These are phyloP conservation scores for Ophiostoma sp. DNA, from an alignment of 2,329 filamentous ascomycete genomes.

Conservation along the genomic window DNA sequence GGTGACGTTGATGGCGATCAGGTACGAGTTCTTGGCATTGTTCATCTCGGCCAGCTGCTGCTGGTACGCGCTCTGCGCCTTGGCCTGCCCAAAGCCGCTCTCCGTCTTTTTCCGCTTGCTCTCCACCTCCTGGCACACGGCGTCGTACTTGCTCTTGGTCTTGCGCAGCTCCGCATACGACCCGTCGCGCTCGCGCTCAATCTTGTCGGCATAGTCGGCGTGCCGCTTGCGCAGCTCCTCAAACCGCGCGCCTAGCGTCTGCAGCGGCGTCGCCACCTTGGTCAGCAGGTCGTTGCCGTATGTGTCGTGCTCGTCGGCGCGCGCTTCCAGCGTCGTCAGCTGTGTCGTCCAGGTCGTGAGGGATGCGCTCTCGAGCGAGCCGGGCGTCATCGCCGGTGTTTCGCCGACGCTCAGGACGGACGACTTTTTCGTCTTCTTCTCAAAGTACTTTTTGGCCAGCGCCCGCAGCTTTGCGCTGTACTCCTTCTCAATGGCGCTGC, in stretches of 20 bases:
- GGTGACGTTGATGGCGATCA: conserved; percentile 92
- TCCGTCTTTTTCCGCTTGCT: conserved; percentile 91
- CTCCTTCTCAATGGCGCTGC: conserved; percentile 91
- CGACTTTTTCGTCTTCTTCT: conserved; percentile 85
- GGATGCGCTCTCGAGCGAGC: conserved; percentile 91
- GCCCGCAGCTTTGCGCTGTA: conserved; percentile 83
- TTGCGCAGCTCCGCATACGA: conserved; percentile 84
- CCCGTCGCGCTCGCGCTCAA: conserved; percentile 82
- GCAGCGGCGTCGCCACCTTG: conserved; percentile 82
- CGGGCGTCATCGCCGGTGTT: conserved; percentile 84
- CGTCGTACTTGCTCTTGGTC: conserved; percentile 87
- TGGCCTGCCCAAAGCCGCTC: conserved; percentile 86
- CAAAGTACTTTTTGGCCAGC: conserved; percentile 92
- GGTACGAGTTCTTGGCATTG: conserved; percentile 96
- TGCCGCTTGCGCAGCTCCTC: conserved; percentile 93
- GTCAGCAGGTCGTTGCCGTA: conserved; percentile 72
- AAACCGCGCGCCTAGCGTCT: conserved; percentile 65
- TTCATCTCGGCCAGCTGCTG: conserved; percentile 94
- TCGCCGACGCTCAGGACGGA: conserved; percentile 83
- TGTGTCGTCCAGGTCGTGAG: conserved; percentile 96
- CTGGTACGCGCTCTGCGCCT: conserved; percentile 85
- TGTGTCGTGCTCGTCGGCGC: conserved; percentile 82
- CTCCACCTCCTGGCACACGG: conserved; percentile 89
- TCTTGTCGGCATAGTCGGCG: conserved; percentile 77
- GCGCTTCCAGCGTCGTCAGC: conserved; percentile 79